Evolutionary conservation across 345 rosid species (phyloP).

Genomic region (Lumnitzera littorea): DNA sequence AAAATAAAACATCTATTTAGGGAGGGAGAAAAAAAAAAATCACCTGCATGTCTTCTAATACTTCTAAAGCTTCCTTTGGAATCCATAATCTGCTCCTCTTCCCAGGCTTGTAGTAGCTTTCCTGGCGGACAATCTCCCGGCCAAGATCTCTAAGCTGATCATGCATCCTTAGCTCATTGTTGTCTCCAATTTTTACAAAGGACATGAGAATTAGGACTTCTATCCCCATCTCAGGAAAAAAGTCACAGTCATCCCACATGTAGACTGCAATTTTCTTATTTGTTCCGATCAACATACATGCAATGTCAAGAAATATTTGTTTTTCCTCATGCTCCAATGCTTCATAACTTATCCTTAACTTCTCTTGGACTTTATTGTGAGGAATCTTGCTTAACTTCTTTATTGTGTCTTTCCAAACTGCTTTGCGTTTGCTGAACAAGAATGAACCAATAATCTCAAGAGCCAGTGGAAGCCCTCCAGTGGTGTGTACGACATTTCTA

Average conservation of each 20-base stretch:
- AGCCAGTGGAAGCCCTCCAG: slow-evolving; percentile 19
- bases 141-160: slow-evolving; percentile 19
- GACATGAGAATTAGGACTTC: slow-evolving; percentile 19
- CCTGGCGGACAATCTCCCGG: slow-evolving; percentile 17
- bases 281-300: slow-evolving; percentile 14
- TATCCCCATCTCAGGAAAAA: slow-evolving; percentile 17
- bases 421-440: slow-evolving; percentile 9
- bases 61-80: slow-evolving; percentile 12
- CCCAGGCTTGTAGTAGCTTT: slow-evolving; percentile 6
- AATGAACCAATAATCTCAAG: slow-evolving; percentile 18
- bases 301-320: slow-evolving; percentile 19
- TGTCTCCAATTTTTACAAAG: slow-evolving; percentile 13
- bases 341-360: slow-evolving; percentile 16
- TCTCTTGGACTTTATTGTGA: slow-evolving; percentile 12
- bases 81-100: slow-evolving; percentile 17
- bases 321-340: slow-evolving; percentile 20
- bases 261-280: slow-evolving; percentile 16
- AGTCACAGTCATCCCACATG: slow-evolving; percentile 12
- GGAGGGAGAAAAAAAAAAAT: background rate
- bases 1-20: background rate
- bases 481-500: slow-evolving; percentile 10
- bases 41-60: slow-evolving; percentile 12
- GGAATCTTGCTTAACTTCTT: slow-evolving; percentile 15
- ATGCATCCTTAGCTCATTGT: slow-evolving; percentile 18
- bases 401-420: slow-evolving; percentile 17